Evolutionary conservation across 2,329 filamentous ascomycete species (phyloP), one percentile per base, ranked within the genome.

Genomic region (Fusarium scirpi): DNA sequence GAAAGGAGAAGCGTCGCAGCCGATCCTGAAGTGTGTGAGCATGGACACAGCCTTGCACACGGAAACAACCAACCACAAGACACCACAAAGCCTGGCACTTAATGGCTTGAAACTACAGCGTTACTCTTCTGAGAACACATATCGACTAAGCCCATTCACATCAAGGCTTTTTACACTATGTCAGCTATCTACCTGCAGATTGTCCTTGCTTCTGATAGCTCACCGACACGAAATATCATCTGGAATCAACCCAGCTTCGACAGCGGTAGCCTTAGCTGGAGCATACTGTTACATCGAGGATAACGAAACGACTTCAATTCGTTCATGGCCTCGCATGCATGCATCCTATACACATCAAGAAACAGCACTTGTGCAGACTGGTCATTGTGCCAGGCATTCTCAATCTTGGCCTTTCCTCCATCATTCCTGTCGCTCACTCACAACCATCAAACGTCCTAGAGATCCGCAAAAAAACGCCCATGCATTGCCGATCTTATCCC

Each of bases 1-100:
- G 84, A 52, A 81, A 80, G 69, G 76, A 79, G 69, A 75, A 75
- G 43, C 79, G 79, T 45, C 75, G 75, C 46, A 65, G 61, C 52
- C 69, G 69, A 72, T 72, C 69, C 30, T 71, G 57, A 71, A 48
- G 45, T 53, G 41, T 32, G 56, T 40, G 56, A 55, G 51, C 40
- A 59, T 44, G 54, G 51, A 58, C 45, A 64, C 44, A 67, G 34
- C 63, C 58, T 65, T 61, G 41, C 40, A 47, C 63, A 48, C 29
- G 20, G 20, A 58, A 58, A n/a, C 63, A 54, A 24, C 54, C 67
- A 63, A 70, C 57, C 58, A 63, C 44, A 27, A 58, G 20, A 32
- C 38, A 70, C 53, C 41, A 57, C 47, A 53, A 67, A 70, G 53
- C 43, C 46, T 53, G 24, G 44, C 54, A 30, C n/a, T 29, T 27